phyloP scores from a whole-genome alignment of 495 filamentous ascomycete species.

The Rhypophila decipiens region DNA sequence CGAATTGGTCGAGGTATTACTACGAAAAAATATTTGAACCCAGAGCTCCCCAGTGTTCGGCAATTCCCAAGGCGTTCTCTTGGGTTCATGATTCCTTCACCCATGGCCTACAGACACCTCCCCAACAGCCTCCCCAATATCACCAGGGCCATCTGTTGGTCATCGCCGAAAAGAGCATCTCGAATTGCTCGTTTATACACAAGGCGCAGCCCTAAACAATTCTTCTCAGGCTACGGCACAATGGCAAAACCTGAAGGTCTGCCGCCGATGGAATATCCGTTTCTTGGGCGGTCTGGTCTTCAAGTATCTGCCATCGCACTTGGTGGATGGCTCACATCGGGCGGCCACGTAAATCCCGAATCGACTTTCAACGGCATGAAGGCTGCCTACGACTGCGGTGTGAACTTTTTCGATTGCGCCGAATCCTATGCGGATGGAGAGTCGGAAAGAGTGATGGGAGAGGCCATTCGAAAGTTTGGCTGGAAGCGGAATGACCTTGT shows the following conservation, averaged over 20 bases:
- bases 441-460: conserved; percentile 52
- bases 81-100: too few species aligned
- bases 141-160: too few species aligned
- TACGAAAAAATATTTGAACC: too few species aligned
- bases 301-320: conserved; percentile 70
- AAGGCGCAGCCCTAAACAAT: too few species aligned
- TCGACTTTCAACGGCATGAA: conserved; percentile 56
- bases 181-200: too few species aligned
- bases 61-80: too few species aligned
- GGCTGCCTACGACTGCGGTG: conserved; percentile 60
- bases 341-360: conserved; percentile 64
- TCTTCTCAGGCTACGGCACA: too few species aligned
- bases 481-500: conserved; percentile 67
- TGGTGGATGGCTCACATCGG: conserved; percentile 73
- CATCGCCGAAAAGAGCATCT: too few species aligned
- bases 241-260: conserved; percentile 38
- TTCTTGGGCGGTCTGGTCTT: conserved; percentile 67
- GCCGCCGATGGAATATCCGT: conserved; percentile 68
- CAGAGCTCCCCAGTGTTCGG: too few species aligned
- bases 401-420: conserved; percentile 50
- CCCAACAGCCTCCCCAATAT: too few species aligned
- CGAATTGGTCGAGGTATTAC: too few species aligned
- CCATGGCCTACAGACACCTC: too few species aligned
- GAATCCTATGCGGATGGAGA: conserved; percentile 45
- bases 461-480: conserved; percentile 48